phyloP scores from a whole-genome alignment of 257 asterid species.

The Eustoma russellianum region DNA sequence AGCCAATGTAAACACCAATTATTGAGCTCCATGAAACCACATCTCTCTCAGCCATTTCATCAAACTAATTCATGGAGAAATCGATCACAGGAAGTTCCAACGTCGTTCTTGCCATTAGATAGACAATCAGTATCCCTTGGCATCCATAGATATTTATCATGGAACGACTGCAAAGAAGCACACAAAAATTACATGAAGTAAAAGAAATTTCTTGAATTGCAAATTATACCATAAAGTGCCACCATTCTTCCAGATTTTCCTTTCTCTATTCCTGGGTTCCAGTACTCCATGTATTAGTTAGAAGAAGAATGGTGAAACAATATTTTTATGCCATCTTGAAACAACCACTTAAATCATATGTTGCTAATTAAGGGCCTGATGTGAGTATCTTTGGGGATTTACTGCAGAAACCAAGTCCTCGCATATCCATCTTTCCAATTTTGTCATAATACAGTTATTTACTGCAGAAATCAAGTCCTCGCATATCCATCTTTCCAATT shows the following conservation, averaged over 20 bases:
- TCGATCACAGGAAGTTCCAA: constrained; percentile 24
- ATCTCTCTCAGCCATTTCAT: constrained; percentile 49
- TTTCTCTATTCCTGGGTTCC: no score
- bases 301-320: background rate
- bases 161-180: constrained; percentile 36
- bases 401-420: no score
- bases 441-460: constrained; percentile 36
- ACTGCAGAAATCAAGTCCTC: no score
- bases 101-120: constrained; percentile 28
- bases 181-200: background rate
- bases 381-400: no score
- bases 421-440: no score
- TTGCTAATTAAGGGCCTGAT: no score
- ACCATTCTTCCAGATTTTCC: no score
- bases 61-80: constrained; percentile 40
- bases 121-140: constrained; percentile 35
- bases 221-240: no score
- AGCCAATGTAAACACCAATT: constrained; percentile 56
- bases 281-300: background rate
- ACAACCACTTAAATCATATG: no score
- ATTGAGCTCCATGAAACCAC: constrained; percentile 80
- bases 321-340: background rate
- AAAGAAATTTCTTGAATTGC: background rate
- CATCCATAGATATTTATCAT: constrained; percentile 35
- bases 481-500: no score